Base-by-base conservation (phyloP, 176 grass and related monocot species). In the Typha latifolia region DNA sequence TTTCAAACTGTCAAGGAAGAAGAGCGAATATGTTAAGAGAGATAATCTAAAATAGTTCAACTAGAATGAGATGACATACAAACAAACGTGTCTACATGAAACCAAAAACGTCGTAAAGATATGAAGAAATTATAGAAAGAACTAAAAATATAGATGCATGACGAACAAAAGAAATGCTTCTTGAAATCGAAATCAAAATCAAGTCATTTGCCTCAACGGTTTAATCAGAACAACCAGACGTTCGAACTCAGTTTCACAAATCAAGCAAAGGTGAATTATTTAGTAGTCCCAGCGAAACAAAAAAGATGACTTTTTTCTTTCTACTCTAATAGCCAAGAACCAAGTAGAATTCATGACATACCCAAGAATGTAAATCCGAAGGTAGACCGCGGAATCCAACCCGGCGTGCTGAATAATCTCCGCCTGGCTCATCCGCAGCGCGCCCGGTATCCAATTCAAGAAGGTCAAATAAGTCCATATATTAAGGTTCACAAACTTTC, bases 351-450 rank as follows among this genome's bases (percentile, higher is more conserved):
- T 18, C 18, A 37, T 5, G 31, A 62, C 70, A n/a, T 15, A 96
- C 92, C 93, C 93, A 65, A 97, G 88, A 12, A 76, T 89, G 85
- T 97, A 97, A 84, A 97, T 89, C 64, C 88, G 80, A 0, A 97
- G 93, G 84, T 97, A 97, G 69, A 97, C 83, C 34, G 49, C 93
- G 71, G 93, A 97, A 82, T 97, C 93, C 62, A 97, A 79, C 0
- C 93, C 93, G 1, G 93, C 93, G 71, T 97, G 93, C 15, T 86
- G 56, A 29, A 87, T 55, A 75, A 97, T 79, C 11, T 97, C 93
- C 1, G 75, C 10, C 77, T 92, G 78, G 57, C 55, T 72, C 85
- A 96, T 84, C 63, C 88, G 80, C 68, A 96, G 80, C 31, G 88
- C 85, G 49, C 81, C 88, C 51, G 93, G 93, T 13, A 92, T 75